A percentile compares a stretch with the other conserved stretches of the same genome.
Conservation (phyloP, 2,329 filamentous ascomycete species). For the Allantophomopsis lycopodina region DNA sequence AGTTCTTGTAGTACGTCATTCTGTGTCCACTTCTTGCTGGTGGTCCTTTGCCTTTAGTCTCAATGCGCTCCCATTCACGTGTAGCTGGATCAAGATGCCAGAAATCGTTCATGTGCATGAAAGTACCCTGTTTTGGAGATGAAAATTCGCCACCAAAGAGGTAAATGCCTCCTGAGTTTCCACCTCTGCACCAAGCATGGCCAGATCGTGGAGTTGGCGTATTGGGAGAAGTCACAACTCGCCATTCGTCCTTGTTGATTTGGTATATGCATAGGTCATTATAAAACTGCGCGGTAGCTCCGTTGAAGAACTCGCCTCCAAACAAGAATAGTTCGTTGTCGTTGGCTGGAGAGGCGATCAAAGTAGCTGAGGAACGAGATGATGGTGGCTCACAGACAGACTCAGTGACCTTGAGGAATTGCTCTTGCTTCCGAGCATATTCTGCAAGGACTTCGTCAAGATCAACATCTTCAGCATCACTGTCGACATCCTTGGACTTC, state of each 20-base stretch:
- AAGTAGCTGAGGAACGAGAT: constrained; percentile 64
- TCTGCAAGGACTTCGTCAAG: constrained; percentile 87
- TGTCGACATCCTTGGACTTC: constrained; percentile 59
- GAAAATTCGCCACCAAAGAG: constrained; percentile 96
- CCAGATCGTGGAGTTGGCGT: constrained; percentile 80
- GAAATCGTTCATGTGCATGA: constrained; percentile 99
- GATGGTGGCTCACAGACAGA: constrained; percentile 58
- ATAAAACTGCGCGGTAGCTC: constrained; percentile 63
- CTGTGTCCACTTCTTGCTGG: constrained; percentile 82
- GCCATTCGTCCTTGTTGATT: constrained; percentile 81
- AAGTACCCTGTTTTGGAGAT: constrained; percentile 91
- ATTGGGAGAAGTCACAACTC: constrained; percentile 79
- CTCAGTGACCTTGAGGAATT: constrained; percentile 89
- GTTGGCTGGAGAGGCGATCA: constrained; percentile 77
- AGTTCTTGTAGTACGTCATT: constrained; percentile 96
- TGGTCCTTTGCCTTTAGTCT: constrained; percentile 63
- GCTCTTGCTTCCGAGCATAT: constrained; percentile 85
- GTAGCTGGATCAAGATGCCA: constrained; percentile 78
- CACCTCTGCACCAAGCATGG: constrained; percentile 87
- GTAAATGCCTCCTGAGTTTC: constrained; percentile 71
- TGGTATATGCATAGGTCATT: constrained; percentile 58
- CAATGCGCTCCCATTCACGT: constrained; percentile 84
- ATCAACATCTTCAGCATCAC: constrained; percentile 84
- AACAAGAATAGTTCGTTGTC: constrained; percentile 82
- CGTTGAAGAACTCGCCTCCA: constrained; percentile 93